phyloP scores from a whole-genome alignment of 768 basidiomycete species.

The Leccinum broughii region DNA sequence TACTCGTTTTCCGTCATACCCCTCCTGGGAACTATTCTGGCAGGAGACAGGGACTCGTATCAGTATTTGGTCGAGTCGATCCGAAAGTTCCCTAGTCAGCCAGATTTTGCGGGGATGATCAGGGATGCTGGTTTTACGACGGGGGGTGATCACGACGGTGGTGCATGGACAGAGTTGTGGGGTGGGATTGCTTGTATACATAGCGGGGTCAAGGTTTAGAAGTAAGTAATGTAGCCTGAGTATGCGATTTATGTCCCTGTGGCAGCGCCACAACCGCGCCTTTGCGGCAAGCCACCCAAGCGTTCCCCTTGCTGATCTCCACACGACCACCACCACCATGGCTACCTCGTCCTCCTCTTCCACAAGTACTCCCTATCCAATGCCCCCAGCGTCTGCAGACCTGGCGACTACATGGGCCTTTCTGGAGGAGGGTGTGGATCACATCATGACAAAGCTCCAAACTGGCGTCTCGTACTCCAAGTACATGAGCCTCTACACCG shows the following conservation, averaged over 20 bases:
- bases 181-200: constrained; percentile 88
- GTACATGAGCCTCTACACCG: constrained; percentile 88
- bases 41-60: constrained; percentile 91
- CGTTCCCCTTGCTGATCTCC: constrained; percentile 17
- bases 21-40: constrained; percentile 92
- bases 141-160: constrained; percentile 70
- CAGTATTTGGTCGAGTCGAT: constrained; percentile 99
- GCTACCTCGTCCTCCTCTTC: constrained; percentile 32
- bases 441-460: constrained; percentile 89
- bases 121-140: constrained; percentile 79
- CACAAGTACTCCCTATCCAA: constrained; percentile 40
- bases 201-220: constrained; percentile 75
- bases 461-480: constrained; percentile 87
- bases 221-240: neutral
- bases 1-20: constrained; percentile 98
- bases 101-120: constrained; percentile 89
- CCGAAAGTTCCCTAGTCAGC: constrained; percentile 86
- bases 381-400: constrained; percentile 71
- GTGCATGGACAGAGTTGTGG: constrained; percentile 86
- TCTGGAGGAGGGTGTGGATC: constrained; percentile 83
- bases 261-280: constrained; percentile 32
- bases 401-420: constrained; percentile 85
- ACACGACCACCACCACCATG: constrained; percentile 36
- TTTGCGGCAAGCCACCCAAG: constrained; percentile 20
- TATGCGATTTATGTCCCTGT: neutral